Conservation (phyloP, 306 rosid species). For the Vachellia pachyceras region DNA sequence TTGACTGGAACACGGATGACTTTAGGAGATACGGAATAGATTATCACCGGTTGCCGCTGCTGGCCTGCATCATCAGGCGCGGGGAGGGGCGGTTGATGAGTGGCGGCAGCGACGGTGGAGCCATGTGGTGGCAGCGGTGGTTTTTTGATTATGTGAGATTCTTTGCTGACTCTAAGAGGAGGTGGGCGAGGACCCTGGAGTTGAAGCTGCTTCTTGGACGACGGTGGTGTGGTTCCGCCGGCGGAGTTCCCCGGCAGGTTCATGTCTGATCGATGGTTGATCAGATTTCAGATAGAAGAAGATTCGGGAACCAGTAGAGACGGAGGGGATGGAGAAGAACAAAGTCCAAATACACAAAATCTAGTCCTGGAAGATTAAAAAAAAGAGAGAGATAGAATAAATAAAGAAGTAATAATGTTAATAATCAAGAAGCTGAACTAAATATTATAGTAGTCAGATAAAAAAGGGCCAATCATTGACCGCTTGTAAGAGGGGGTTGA, state of each 20-base stretch:
- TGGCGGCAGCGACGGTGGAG: slow-evolving; percentile 1
- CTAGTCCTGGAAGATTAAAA: background rate
- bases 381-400: background rate
- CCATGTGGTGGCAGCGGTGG: slow-evolving; percentile 50
- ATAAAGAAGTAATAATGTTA: background rate
- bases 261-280: slow-evolving; percentile 41
- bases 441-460: background rate
- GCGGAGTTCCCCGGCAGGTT: slow-evolving; percentile 38
- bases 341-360: background rate
- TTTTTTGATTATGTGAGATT: slow-evolving; percentile 71
- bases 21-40: slow-evolving; percentile 63
- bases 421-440: background rate
- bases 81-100: background rate
- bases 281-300: no score
- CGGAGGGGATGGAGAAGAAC: background rate
- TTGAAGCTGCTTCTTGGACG: slow-evolving; percentile 55
- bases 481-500: background rate
- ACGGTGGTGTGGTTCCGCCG: slow-evolving; percentile 31
- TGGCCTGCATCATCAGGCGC: background rate
- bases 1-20: slow-evolving; percentile 50
- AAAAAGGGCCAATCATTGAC: background rate
- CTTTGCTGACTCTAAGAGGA: slow-evolving; percentile 60
- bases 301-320: background rate
- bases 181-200: slow-evolving; percentile 74
- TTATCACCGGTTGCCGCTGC: slow-evolving; percentile 50